These are phyloP conservation scores for Fusarium mundagurra DNA, from an alignment of 2,329 filamentous ascomycete species.

Conservation along the genomic window DNA sequence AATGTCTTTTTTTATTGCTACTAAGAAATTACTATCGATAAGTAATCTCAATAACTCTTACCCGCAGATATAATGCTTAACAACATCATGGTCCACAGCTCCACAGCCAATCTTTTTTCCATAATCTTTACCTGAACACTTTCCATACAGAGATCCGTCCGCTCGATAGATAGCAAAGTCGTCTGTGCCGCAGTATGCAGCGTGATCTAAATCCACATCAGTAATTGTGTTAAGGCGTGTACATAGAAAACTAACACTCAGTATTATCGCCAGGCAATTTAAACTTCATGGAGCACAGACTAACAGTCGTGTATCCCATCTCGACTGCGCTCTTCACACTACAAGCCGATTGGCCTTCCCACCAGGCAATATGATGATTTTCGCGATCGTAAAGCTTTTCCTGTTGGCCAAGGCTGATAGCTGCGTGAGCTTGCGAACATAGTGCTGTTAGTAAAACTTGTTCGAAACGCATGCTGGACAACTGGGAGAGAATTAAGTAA, in stretches of 20 bases:
- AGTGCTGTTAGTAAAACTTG: not conserved
- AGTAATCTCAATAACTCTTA: not conserved
- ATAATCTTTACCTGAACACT: not conserved
- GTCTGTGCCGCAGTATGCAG: not conserved
- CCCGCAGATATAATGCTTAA: not conserved
- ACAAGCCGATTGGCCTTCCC: not conserved
- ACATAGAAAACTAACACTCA: not conserved
- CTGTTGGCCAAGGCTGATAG: not conserved
- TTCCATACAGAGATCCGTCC: not conserved
- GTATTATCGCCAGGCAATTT: not conserved
- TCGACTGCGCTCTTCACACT: not conserved
- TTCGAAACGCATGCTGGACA: not conserved
- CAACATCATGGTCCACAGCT: not conserved
- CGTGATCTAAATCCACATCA: not conserved
- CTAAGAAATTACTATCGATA: not conserved
- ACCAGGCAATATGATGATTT: not conserved
- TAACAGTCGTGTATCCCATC: not conserved
- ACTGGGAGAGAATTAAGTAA: accelerated
- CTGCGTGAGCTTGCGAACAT: not conserved
- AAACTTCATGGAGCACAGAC: not conserved
- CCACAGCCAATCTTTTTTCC: not conserved
- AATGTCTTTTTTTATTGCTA: no score
- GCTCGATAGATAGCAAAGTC: not conserved
- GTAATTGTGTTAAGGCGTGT: accelerated
- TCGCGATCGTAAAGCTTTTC: not conserved